Evolutionary conservation across 2,329 filamentous ascomycete species (phyloP).

Genomic region (Hymenoscyphus fructigenus): DNA sequence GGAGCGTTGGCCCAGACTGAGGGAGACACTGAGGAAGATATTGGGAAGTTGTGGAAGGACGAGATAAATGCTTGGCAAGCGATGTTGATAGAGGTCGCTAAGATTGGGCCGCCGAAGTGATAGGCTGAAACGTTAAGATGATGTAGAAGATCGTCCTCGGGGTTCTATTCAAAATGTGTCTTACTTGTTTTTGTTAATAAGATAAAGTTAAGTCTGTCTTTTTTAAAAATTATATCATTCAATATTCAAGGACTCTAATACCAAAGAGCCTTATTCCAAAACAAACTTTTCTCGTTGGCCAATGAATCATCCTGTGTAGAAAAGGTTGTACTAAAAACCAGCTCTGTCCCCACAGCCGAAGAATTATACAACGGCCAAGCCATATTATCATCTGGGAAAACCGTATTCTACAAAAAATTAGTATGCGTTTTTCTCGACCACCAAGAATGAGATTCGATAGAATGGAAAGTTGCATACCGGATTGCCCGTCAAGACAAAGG

Average conservation of each 20-base stretch:
- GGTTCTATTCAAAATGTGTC: too few species aligned
- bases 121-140: not conserved
- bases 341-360: constrained; percentile 27
- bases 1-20: not conserved
- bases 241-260: constrained; percentile 2
- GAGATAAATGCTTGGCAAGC: not conserved
- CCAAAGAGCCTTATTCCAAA: constrained; percentile 12
- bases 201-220: too few species aligned
- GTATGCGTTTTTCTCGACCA: too few species aligned
- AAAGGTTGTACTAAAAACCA: constrained; percentile 39
- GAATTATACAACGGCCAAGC: constrained; percentile 38
- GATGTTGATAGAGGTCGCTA: not conserved
- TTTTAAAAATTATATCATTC: not conserved
- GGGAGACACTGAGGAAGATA: too few species aligned
- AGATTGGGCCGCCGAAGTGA: not conserved
- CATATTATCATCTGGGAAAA: constrained; percentile 38
- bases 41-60: not conserved
- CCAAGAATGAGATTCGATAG: too few species aligned
- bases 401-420: constrained; percentile 18
- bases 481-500: constrained; percentile 36
- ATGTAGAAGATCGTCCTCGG: too few species aligned
- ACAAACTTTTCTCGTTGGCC: constrained; percentile 34
- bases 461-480: constrained; percentile 19
- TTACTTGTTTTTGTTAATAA: too few species aligned
- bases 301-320: constrained; percentile 35